Evolutionary conservation across 768 basidiomycete genomes (phyloP).

Genomic region (Kwoniella sp.): DNA sequence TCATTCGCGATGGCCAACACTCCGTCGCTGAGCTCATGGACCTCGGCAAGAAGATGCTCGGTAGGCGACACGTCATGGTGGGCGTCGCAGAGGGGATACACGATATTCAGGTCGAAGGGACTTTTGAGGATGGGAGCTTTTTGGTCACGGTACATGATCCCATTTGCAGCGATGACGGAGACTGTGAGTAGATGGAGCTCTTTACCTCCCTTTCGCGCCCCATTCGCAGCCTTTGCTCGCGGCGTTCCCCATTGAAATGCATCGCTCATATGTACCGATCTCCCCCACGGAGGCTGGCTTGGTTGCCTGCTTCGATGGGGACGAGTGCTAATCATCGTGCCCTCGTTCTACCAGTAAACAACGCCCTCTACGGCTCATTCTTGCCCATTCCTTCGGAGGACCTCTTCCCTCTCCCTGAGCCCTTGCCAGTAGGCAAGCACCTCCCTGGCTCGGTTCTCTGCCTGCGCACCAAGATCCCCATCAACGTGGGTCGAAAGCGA

Average conservation of each 20-base stretch:
- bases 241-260: too few relatives aligned
- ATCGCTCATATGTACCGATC: background rate
- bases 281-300: background rate
- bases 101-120: conserved; percentile 92
- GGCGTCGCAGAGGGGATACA: conserved; percentile 74
- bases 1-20: conserved; percentile 85
- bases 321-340: too few relatives aligned
- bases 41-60: conserved; percentile 82
- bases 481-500: conserved; percentile 75
- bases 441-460: conserved; percentile 75
- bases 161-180: conserved; percentile 77
- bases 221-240: too few relatives aligned
- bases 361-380: conserved; percentile 95
- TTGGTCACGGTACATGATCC: conserved; percentile 98
- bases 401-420: conserved; percentile 65
- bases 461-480: conserved; percentile 64
- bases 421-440: conserved; percentile 59
- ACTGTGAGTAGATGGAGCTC: conserved; percentile 60
- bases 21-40: conserved; percentile 91
- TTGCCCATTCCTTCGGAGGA: conserved; percentile 73
- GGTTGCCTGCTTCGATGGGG: background rate
- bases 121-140: conserved; percentile 73
- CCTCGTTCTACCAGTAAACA: conserved; percentile 58
- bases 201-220: background rate
- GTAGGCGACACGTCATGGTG: conserved; percentile 80